Evolutionary conservation across 345 rosid genomes (phyloP).

Genomic region (rapeseed (Brassica napus)): DNA sequence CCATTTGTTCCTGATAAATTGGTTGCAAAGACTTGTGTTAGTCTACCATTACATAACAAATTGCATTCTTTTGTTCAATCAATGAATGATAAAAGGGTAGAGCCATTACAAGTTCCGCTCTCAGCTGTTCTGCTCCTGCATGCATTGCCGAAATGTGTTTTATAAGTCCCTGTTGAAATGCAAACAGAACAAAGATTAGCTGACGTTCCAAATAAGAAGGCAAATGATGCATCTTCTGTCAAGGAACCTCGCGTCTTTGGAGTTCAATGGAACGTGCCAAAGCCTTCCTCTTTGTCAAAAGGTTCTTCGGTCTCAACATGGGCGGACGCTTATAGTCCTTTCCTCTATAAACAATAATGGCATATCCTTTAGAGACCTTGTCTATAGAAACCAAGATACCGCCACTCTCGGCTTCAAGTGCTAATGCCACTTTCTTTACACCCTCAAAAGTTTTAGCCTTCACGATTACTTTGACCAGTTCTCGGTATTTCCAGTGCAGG

Average conservation of each 20-base stretch:
- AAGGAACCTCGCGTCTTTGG: conserved; percentile 80
- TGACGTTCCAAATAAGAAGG: conserved; percentile 9
- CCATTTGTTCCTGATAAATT: conserved; percentile 61
- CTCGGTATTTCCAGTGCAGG: conserved; percentile 96
- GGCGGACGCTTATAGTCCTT: conserved; percentile 83
- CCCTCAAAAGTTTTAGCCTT: conserved; percentile 76
- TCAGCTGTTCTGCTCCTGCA: conserved; percentile 56
- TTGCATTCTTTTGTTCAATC: not conserved
- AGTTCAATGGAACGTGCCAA: conserved; percentile 95
- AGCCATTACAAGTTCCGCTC: conserved; percentile 68
- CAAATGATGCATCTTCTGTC: not conserved
- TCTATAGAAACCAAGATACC: conserved; percentile 89
- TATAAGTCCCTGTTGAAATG: conserved; percentile 68
- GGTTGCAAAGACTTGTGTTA: conserved; percentile 16
- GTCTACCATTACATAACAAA: not conserved
- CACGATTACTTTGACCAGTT: conserved; percentile 72
- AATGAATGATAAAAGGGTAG: conserved; percentile 13
- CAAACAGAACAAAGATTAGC: conserved; percentile 31
- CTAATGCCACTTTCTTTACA: conserved; percentile 80
- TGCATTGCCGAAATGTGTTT: conserved; percentile 62
- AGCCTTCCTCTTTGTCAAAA: conserved; percentile 93
- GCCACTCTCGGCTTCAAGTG: conserved; percentile 95
- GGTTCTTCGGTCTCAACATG: conserved; percentile 77
- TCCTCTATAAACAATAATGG: conserved; percentile 79
- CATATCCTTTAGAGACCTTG: conserved; percentile 87